These are phyloP conservation scores for Leishmania aethiopica DNA, from an alignment of 208 protist species.

Conservation along the genomic window DNA sequence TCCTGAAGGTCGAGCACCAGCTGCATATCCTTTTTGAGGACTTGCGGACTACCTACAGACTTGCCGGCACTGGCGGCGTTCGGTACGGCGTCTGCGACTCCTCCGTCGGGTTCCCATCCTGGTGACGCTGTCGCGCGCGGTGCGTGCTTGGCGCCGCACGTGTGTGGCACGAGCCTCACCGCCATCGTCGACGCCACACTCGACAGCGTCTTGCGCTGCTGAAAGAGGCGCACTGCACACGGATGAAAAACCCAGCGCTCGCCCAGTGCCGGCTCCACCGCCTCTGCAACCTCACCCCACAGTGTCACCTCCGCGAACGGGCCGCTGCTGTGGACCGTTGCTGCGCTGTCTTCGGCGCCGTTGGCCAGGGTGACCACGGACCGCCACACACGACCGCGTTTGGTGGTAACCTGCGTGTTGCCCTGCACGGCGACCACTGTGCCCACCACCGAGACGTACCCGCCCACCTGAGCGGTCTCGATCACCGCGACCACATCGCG, in stretches of 20 bases:
- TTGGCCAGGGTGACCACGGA: constrained; percentile 40
- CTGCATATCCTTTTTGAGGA: constrained; percentile 5
- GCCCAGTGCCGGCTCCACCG: constrained; percentile 29
- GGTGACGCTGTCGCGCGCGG: background rate
- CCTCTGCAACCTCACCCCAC: constrained; percentile 61
- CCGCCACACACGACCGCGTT: constrained; percentile 62
- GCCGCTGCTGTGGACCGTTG: background rate
- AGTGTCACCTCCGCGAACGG: constrained; percentile 60
- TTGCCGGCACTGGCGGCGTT: background rate
- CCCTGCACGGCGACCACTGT: constrained; percentile 35
- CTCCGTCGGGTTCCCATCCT: background rate
- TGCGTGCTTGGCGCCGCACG: background rate
- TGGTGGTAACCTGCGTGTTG: constrained; percentile 45
- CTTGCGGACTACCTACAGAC: background rate
- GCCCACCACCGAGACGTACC: constrained; percentile 54
- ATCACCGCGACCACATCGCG: constrained; percentile 38
- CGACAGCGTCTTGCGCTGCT: constrained; percentile 56
- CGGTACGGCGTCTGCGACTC: background rate
- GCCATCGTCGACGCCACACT: constrained; percentile 28
- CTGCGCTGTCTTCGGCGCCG: constrained; percentile 10
- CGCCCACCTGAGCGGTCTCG: constrained; percentile 33
- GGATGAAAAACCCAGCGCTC: constrained; percentile 65
- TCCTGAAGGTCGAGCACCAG: constrained; percentile 22
- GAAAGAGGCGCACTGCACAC: constrained; percentile 62
- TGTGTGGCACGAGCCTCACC: constrained; percentile 18